Conservation (phyloP, 139 green algal genomes). For the Pycnococcus provasolii region DNA sequence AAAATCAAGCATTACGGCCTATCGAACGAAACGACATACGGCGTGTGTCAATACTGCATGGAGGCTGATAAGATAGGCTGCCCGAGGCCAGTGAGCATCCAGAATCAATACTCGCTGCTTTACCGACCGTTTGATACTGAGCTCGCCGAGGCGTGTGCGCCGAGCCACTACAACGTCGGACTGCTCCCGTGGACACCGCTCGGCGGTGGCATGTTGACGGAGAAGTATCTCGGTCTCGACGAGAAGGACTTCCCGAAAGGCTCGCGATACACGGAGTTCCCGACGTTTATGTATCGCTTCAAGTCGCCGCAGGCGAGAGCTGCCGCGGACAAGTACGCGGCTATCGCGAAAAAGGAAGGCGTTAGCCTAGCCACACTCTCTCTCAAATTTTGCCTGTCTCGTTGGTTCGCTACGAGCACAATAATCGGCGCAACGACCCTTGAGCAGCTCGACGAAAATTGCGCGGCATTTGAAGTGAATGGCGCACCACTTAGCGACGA, state of each 20-base stretch:
- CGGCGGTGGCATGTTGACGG: constrained; percentile 52
- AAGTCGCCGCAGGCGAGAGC: constrained; percentile 22
- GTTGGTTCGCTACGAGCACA: constrained; percentile 51
- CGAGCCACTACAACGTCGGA: constrained; percentile 50
- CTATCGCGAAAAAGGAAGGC: constrained; percentile 45
- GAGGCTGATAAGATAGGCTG: constrained; percentile 48
- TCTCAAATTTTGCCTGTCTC: constrained; percentile 62
- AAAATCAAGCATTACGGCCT: constrained; percentile 73
- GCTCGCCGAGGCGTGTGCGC: constrained; percentile 50
- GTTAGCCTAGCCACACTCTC: constrained; percentile 50
- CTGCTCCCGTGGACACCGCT: constrained; percentile 42
- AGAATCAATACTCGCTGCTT: constrained; percentile 63
- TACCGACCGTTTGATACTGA: constrained; percentile 45
- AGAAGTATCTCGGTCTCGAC: constrained; percentile 51
- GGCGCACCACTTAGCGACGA: constrained; percentile 36
- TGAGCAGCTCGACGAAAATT: constrained; percentile 49
- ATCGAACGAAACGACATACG: constrained; percentile 70
- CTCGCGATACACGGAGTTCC: constrained; percentile 29
- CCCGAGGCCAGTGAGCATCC: constrained; percentile 54
- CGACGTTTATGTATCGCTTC: constrained; percentile 39
- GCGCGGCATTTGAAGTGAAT: constrained; percentile 31
- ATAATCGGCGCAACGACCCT: constrained; percentile 70
- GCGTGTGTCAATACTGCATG: constrained; percentile 49
- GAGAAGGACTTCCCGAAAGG: constrained; percentile 9
- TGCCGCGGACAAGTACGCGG: constrained; percentile 45